Conservation (phyloP, 2,329 filamentous ascomycete genomes). For the Sporothrix globosa region DNA sequence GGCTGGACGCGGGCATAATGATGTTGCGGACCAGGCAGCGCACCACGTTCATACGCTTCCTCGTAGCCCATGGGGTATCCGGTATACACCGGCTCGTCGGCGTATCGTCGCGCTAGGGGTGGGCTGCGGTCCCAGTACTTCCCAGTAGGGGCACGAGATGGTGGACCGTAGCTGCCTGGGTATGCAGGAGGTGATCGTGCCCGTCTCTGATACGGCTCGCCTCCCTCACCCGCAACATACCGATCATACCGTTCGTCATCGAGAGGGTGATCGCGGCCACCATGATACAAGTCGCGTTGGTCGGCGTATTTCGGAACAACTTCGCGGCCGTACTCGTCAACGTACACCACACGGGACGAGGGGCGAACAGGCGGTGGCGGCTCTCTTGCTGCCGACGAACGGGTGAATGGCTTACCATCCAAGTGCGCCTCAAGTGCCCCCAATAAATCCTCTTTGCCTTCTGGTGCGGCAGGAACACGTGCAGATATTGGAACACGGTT, state of each 20-base stretch:
- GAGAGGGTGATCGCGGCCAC: not conserved
- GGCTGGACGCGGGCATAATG: not conserved
- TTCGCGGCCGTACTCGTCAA: constrained; percentile 30
- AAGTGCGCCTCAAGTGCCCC: constrained; percentile 40
- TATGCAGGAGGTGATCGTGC: not conserved
- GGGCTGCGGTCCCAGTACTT: constrained; percentile 43
- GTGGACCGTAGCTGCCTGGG: not conserved
- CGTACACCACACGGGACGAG: constrained; percentile 29
- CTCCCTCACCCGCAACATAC: not conserved
- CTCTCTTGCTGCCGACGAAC: not conserved
- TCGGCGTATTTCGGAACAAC: constrained; percentile 18
- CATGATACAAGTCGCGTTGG: not conserved
- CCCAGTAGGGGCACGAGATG: not conserved
- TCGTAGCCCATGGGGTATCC: not conserved
- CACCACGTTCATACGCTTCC: not conserved
- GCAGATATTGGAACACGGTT: not conserved
- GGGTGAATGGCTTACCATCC: constrained; percentile 28
- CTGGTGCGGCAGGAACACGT: not conserved
- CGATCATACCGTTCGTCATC: not conserved
- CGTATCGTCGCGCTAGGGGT: constrained; percentile 33
- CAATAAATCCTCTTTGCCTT: constrained; percentile 36
- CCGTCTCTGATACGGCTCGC: not conserved
- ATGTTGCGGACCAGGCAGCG: not conserved
- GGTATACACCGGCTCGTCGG: constrained; percentile 39
- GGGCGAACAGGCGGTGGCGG: not conserved